A percentile compares a stretch with the other conserved stretches of the same genome.
Conservation (phyloP, 306 rosid genomes). For the Vicia sativa region DNA sequence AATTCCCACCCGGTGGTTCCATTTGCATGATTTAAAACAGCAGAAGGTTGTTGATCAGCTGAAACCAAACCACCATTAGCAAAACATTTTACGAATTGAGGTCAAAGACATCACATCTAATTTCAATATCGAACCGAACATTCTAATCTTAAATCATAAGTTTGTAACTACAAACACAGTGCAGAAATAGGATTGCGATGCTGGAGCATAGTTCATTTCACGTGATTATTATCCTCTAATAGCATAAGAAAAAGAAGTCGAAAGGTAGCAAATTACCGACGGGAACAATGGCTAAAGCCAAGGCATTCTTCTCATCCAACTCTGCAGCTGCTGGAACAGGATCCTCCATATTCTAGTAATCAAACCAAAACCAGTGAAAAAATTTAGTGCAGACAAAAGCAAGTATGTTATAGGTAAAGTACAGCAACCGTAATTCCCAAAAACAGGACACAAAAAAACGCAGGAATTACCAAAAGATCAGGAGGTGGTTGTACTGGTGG, state of each 20-base stretch:
- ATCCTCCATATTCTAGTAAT: slow-evolving; percentile 76
- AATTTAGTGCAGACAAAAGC: not conserved
- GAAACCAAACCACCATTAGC: slow-evolving; percentile 39
- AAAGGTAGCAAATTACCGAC: slow-evolving; percentile 56
- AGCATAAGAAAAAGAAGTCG: slow-evolving; percentile 29
- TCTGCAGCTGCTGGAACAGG: slow-evolving; percentile 75
- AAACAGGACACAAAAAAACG: slow-evolving; percentile 11
- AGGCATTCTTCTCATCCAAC: slow-evolving; percentile 90
- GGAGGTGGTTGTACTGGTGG: slow-evolving; percentile 79
- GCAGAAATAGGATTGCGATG: slow-evolving; percentile 14
- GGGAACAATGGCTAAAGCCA: slow-evolving; percentile 94
- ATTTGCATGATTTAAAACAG: slow-evolving; percentile 64
- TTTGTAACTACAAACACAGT: not conserved
- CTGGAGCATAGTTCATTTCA: slow-evolving; percentile 16
- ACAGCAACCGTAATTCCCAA: slow-evolving; percentile 5
- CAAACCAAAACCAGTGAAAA: slow-evolving; percentile 21
- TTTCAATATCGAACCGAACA: not conserved
- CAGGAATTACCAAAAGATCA: slow-evolving; percentile 76
- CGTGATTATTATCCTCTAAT: not conserved
- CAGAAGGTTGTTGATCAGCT: slow-evolving; percentile 67
- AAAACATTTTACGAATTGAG: slow-evolving; percentile 19
- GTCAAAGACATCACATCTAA: slow-evolving; percentile 3
- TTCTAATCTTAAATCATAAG: too few relatives aligned
- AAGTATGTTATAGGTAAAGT: not conserved
- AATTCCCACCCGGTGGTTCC: slow-evolving; percentile 92